These are phyloP conservation scores for Saxophila tyrrhenica DNA, from an alignment of 495 filamentous ascomycete species.

Conservation along the genomic window DNA sequence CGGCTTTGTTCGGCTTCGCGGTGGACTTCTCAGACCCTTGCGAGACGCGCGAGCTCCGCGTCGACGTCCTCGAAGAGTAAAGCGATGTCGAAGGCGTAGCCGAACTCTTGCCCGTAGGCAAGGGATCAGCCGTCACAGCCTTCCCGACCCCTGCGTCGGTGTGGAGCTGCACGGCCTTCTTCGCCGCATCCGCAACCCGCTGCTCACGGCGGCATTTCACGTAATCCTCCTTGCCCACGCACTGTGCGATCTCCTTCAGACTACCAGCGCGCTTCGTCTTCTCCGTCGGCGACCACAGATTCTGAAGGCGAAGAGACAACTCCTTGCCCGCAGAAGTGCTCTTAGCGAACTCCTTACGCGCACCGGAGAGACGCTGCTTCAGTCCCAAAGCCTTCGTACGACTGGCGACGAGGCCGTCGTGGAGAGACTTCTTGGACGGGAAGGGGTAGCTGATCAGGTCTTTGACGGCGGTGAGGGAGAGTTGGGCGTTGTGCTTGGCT, in stretches of 20 bases:
- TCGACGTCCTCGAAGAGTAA: no score
- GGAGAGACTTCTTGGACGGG: conserved; percentile 6
- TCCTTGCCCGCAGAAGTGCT: conserved; percentile 9
- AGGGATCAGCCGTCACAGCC: no score
- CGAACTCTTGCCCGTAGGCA: no score
- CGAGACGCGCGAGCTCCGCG: no score
- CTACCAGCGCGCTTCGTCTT: conserved; percentile 1
- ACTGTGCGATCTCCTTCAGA: not conserved
- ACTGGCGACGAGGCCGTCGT: not conserved
- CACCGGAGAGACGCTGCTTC: conserved; percentile 2
- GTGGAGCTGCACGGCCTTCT: not conserved
- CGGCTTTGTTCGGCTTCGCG: not conserved
- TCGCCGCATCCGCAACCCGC: not conserved
- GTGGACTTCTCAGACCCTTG: not conserved
- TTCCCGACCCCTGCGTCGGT: no score
- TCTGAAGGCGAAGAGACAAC: conserved; percentile 3
- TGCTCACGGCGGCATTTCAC: not conserved
- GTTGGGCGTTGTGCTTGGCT: not conserved
- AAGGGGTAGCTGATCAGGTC: no score
- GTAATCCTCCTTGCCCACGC: not conserved
- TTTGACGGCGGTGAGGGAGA: not conserved
- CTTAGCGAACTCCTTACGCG: conserved; percentile 4
- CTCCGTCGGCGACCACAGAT: not conserved
- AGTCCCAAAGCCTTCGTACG: conserved; percentile 5
- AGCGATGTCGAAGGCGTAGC: no score